Percentiles rank a stretch among this genome's conserved stretches.
Conservation (phyloP, 495 filamentous ascomycete species). For the Annulohypoxylon moriforme region DNA sequence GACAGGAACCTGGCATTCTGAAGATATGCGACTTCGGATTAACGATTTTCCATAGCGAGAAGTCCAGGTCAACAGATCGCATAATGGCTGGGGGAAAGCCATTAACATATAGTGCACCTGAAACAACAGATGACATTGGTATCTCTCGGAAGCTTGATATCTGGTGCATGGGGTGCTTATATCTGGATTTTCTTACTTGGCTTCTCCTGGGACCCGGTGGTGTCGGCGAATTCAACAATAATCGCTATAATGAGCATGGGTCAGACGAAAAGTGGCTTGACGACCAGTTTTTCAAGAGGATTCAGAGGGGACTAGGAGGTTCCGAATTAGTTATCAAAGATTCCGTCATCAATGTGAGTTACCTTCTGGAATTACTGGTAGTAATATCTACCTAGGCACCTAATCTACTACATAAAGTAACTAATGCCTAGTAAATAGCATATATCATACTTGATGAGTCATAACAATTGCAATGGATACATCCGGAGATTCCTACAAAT, state of each 20-base stretch:
- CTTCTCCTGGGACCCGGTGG: background rate
- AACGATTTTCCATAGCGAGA: constrained; percentile 1
- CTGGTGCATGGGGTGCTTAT: constrained; percentile 7
- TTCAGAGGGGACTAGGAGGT: too few relatives aligned
- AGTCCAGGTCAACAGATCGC: background rate
- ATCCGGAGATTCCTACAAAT: background rate
- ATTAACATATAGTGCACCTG: constrained; percentile 5
- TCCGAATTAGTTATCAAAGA: too few relatives aligned
- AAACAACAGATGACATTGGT: background rate
- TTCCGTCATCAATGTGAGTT: too few relatives aligned
- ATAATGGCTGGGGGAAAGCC: background rate
- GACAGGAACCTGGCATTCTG: background rate
- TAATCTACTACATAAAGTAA: too few relatives aligned
- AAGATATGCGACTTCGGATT: constrained; percentile 43
- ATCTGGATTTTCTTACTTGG: constrained; percentile 20
- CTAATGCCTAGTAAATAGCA: constrained; percentile 1
- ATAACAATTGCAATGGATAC: background rate
- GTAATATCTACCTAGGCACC: too few relatives aligned
- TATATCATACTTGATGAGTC: background rate
- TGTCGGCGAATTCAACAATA: background rate
- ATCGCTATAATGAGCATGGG: background rate
- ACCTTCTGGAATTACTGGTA: too few relatives aligned
- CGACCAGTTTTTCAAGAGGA: background rate
- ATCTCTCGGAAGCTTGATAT: constrained; percentile 9
- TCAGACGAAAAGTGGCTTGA: background rate